A percentile compares a stretch with the other conserved stretches of the same genome.
Conservation (phyloP, 768 basidiomycete species). For the Hygrophoropsis aurantiaca region DNA sequence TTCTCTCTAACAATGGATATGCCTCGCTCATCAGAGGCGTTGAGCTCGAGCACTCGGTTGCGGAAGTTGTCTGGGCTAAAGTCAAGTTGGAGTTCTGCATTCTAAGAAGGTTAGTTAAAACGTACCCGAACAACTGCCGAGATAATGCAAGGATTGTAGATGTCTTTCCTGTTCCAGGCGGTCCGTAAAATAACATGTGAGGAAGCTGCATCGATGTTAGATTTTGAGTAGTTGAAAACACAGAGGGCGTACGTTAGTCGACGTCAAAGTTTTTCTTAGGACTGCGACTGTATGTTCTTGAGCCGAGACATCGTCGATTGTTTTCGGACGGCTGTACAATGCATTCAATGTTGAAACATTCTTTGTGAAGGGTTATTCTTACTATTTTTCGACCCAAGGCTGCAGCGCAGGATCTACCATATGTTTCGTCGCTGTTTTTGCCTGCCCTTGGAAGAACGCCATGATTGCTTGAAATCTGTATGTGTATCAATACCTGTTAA, state of each 20-base stretch:
- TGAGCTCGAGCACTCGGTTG: conserved; percentile 91
- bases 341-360: conserved; percentile 6
- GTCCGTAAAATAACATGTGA: conserved; percentile 99
- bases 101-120: background rate
- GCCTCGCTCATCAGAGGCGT: conserved; percentile 98
- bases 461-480: too few species aligned
- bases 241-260: conserved; percentile 72
- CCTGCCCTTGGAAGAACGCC: conserved; percentile 64
- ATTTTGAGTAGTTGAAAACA: background rate
- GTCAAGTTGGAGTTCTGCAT: background rate
- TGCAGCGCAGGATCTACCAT: conserved; percentile 59
- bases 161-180: conserved; percentile 98
- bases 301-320: conserved; percentile 95
- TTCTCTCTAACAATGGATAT: conserved; percentile 97
- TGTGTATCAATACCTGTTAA: background rate
- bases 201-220: conserved; percentile 66
- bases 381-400: conserved; percentile 99
- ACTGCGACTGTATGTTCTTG: conserved; percentile 97
- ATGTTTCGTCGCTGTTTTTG: conserved; percentile 44
- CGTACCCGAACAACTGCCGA: conserved; percentile 91
- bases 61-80: conserved; percentile 90
- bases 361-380: conserved; percentile 19
- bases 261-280: conserved; percentile 84
- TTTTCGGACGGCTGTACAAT: conserved; percentile 80
- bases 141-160: conserved; percentile 95